phyloP scores from a whole-genome alignment of 768 basidiomycete genomes.

The Suillus paluster region DNA sequence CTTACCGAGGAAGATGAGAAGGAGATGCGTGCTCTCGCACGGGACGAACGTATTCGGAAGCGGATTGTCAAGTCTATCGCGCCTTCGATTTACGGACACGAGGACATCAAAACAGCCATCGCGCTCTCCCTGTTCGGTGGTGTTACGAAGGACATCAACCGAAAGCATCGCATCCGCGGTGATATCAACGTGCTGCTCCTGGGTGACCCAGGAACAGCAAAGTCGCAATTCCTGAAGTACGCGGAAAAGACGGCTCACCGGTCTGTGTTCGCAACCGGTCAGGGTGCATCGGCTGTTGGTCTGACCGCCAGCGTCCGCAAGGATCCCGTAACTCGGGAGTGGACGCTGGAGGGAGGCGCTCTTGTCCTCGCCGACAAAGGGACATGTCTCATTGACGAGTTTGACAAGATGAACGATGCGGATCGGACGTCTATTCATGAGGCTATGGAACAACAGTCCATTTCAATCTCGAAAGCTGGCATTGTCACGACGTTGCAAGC shows the following conservation, averaged over 20 bases:
- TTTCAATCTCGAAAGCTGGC: slow-evolving; percentile 98
- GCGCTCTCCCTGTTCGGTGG: slow-evolving; percentile 96
- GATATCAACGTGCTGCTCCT: slow-evolving; percentile 97
- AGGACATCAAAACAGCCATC: slow-evolving; percentile 97
- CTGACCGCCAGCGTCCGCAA: slow-evolving; percentile 98
- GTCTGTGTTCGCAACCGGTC: slow-evolving; percentile 97
- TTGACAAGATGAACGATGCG: slow-evolving; percentile 99
- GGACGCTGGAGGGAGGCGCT: slow-evolving; percentile 98
- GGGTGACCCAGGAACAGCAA: slow-evolving; percentile 98
- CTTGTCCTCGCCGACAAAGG: slow-evolving; percentile 99
- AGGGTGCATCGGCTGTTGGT: slow-evolving; percentile 98
- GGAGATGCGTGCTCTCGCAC: slow-evolving; percentile 84
- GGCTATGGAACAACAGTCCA: slow-evolving; percentile 99
- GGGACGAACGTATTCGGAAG: slow-evolving; percentile 94
- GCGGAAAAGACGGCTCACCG: slow-evolving; percentile 98
- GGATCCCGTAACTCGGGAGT: slow-evolving; percentile 95
- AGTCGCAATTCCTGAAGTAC: slow-evolving; percentile 98
- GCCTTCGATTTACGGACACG: slow-evolving; percentile 98
- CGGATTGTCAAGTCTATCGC: slow-evolving; percentile 99
- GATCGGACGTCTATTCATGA: slow-evolving; percentile 99
- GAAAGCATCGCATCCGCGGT: slow-evolving; percentile 94
- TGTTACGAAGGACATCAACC: slow-evolving; percentile 93
- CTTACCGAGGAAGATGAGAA: slow-evolving; percentile 97
- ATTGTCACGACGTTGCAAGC: slow-evolving; percentile 99
- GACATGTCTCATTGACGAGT: slow-evolving; percentile 97